Conservation (phyloP, 1,284 basidiomycete species). For the Flammula alnicola region DNA sequence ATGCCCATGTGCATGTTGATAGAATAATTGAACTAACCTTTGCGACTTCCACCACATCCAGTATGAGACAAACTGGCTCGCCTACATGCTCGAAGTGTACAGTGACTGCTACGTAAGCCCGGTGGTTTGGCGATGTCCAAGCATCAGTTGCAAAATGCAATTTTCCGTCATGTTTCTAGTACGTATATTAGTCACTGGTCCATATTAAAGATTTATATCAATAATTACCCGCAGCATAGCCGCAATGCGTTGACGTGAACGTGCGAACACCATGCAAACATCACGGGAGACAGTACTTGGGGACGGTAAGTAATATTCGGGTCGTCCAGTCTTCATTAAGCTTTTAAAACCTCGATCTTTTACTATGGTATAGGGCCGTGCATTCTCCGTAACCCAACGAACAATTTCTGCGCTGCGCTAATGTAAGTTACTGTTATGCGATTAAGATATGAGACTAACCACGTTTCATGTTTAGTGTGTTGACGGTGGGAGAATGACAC, state of each 20-base stretch:
- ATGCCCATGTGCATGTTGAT: neutral
- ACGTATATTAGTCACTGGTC: neutral
- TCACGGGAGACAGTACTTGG: conserved; percentile 29
- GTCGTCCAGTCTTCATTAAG: conserved; percentile 33
- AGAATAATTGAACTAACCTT: conserved; percentile 2
- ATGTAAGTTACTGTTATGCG: conserved; percentile 11
- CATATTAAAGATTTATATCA: neutral
- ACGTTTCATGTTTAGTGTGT: conserved; percentile 19
- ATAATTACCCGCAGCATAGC: conserved; percentile 26
- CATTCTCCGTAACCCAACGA: conserved; percentile 28
- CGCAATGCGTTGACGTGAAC: conserved; percentile 23
- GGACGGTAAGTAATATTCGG: conserved; percentile 29
- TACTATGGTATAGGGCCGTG: conserved; percentile 27
- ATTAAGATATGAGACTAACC: conserved; percentile 16
- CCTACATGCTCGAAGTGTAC: conserved; percentile 24
- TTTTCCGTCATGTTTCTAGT: conserved; percentile 26
- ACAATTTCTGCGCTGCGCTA: conserved; percentile 27
- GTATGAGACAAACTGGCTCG: conserved; percentile 19
- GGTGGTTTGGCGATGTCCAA: conserved; percentile 28
- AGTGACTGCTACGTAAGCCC: conserved; percentile 23
- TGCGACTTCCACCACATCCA: conserved; percentile 30
- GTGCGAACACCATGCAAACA: conserved; percentile 27
- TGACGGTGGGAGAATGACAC: conserved; percentile 23
- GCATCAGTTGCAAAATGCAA: conserved; percentile 27
- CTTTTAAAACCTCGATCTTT: conserved; percentile 25